Evolutionary conservation across 305 asterid species (phyloP), one percentile per base, ranked within the genome.

Genomic region (Fraxinus sp.): DNA sequence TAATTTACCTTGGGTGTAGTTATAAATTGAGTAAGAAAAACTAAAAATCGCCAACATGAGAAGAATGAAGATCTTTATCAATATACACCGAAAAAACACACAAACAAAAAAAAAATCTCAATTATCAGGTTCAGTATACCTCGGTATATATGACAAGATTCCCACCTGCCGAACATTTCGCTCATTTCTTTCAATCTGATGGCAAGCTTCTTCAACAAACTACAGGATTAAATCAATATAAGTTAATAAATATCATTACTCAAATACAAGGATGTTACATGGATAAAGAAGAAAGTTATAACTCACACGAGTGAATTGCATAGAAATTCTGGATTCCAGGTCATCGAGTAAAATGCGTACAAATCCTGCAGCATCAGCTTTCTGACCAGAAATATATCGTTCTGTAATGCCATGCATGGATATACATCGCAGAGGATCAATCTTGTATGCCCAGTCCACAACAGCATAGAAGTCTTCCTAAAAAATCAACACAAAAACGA

Each of bases 181-280:
- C 84, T 97, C 99, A 87, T 93, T 92, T 86, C 96, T 92, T 91
- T 97, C 99, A 9, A 97, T 97, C 87, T 97, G 98, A 89, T 92
- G 98, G 90, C 98, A 95, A 85, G 98, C 98, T 90, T 93, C 99
- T 85, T 97, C 98, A 75, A 97, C 98, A 88, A 95, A 97, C 98
- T 95, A 92, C 87, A 87, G 83, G 11, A 84, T 26, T 59, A 43
- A 77, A 84, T 73, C 3, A 33, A 80, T 37, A 83, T 81, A 64
- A 73, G 77, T 77, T 32, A 57, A 82, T 81, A 68, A 89, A 82
- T 52, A 88, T 49, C 74, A 81, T 76, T 2, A 59, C 59, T 41
- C 80, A 49, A 80, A 79, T 62, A 81, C 62, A 66, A 32, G 57
- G 73, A 83, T 28, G 46, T 36, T 33, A 70, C 13, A 62, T 66